Conservation (phyloP, 108 stramenopile genomes). For the Cyclotella kingstonii region DNA sequence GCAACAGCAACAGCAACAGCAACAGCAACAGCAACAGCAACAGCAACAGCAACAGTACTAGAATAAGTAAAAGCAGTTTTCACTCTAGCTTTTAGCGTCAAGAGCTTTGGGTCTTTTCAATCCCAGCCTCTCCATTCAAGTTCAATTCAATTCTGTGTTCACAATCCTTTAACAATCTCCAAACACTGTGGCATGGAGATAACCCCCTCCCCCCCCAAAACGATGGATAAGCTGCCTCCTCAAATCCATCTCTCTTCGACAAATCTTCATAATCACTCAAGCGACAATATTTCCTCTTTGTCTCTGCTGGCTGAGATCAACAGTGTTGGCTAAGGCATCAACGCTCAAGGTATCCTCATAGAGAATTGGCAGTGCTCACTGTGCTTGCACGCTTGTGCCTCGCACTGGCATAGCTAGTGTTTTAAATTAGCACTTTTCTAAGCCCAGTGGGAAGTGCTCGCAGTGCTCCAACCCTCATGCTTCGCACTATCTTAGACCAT, state of each 20-base stretch:
- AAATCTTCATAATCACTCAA: conserved; percentile 74
- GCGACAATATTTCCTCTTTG: conserved; percentile 58
- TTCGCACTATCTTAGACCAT: too few species aligned
- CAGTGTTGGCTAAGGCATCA: conserved; percentile 81
- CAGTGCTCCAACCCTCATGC: too few species aligned
- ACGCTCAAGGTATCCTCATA: conserved; percentile 85
- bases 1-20: too few species aligned
- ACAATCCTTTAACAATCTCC: conserved; percentile 78
- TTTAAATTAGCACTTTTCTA: too few species aligned
- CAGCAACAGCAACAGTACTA: background rate
- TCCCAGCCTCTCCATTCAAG: conserved; percentile 54
- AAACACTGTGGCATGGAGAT: conserved; percentile 88
- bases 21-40: too few species aligned
- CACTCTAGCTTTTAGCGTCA: too few species aligned
- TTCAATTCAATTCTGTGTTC: conserved; percentile 80
- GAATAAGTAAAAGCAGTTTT: too few species aligned
- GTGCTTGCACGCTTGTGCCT: too few species aligned
- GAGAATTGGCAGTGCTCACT: too few species aligned
- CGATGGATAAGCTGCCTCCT: conserved; percentile 70
- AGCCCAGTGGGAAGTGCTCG: too few species aligned
- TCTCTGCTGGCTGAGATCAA: conserved; percentile 16
- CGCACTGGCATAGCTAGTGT: too few species aligned
- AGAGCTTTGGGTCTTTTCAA: background rate
- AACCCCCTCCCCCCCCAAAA: conserved; percentile 61
- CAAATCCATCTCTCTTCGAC: conserved; percentile 74